Conservation (phyloP, 1,284 basidiomycete species). For the Apiotrichum veenhuisii region DNA sequence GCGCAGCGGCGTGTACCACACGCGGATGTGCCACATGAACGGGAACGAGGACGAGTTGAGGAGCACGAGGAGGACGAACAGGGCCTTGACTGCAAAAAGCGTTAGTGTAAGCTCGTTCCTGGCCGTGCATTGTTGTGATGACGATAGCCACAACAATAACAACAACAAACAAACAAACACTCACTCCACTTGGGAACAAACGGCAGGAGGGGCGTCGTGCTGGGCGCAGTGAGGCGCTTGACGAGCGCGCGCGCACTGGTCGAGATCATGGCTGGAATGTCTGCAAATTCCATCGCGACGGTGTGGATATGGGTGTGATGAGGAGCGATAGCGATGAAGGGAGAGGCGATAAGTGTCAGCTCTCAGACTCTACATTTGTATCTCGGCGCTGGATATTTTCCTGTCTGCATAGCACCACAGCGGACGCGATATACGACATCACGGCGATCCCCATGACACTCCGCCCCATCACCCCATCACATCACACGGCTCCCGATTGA, state of each 20-base stretch:
- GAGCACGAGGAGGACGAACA: constrained; percentile 40
- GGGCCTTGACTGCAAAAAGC: constrained; percentile 36
- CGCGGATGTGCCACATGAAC: constrained; percentile 45
- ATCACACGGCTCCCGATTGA: too few species aligned
- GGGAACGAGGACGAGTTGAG: constrained; percentile 45
- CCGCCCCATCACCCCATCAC: too few species aligned
- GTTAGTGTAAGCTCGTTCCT: background rate
- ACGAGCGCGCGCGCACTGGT: constrained; percentile 6
- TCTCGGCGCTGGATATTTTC: too few species aligned
- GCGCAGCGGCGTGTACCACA: constrained; percentile 34
- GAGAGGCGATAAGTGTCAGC: background rate
- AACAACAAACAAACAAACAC: constrained; percentile 6
- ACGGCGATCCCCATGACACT: too few species aligned
- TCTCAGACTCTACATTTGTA: too few species aligned
- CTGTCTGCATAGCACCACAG: too few species aligned
- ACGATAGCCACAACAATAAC: background rate
- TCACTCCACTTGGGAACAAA: constrained; percentile 42
- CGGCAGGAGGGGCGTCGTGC: constrained; percentile 35
- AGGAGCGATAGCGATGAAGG: background rate
- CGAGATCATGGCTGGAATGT: constrained; percentile 3
- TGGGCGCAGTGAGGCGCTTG: constrained; percentile 9
- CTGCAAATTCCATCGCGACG: background rate
- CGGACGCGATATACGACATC: too few species aligned
- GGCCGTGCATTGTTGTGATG: background rate
- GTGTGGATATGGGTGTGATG: background rate